Conservation (phyloP, 2,329 filamentous ascomycete species). For the Chrysoporthe cubensis region DNA sequence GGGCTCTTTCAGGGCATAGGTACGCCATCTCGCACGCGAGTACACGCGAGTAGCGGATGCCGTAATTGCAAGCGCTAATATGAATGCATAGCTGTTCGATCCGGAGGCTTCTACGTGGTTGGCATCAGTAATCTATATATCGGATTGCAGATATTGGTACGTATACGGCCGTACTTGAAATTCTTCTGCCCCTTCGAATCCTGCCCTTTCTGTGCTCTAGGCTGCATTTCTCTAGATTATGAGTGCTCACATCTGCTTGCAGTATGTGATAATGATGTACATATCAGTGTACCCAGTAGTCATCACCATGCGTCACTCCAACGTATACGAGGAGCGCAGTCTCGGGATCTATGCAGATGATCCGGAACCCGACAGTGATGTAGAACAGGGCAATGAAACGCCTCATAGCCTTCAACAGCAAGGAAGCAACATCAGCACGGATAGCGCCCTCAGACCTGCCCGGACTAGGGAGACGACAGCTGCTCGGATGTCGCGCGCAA, state of each 20-base stretch:
- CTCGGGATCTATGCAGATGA: conserved; percentile 60
- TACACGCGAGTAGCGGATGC: too few relatives aligned
- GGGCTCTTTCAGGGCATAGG: conserved; percentile 67
- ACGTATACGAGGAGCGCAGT: conserved; percentile 72
- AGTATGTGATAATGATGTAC: conserved; percentile 69
- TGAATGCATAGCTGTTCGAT: conserved; percentile 57
- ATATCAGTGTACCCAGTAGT: conserved; percentile 66
- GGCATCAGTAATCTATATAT: conserved; percentile 60
- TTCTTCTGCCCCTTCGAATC: neutral
- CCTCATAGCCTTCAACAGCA: conserved; percentile 1
- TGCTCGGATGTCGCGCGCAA: conserved; percentile 39
- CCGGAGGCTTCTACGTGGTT: conserved; percentile 69
- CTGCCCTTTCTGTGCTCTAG: neutral
- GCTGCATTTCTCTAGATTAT: neutral
- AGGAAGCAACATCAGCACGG: neutral
- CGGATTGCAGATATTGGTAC: conserved; percentile 56
- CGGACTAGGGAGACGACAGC: conserved; percentile 31
- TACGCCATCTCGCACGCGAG: conserved; percentile 40
- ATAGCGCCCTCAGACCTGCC: neutral
- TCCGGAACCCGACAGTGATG: conserved; percentile 17
- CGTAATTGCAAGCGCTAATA: neutral
- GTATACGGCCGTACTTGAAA: neutral
- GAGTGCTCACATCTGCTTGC: neutral
- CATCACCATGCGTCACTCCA: conserved; percentile 69
- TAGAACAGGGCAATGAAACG: conserved; percentile 8